phyloP scores from a whole-genome alignment of 2,329 filamentous ascomycete genomes.

The Boeremia exigua region DNA sequence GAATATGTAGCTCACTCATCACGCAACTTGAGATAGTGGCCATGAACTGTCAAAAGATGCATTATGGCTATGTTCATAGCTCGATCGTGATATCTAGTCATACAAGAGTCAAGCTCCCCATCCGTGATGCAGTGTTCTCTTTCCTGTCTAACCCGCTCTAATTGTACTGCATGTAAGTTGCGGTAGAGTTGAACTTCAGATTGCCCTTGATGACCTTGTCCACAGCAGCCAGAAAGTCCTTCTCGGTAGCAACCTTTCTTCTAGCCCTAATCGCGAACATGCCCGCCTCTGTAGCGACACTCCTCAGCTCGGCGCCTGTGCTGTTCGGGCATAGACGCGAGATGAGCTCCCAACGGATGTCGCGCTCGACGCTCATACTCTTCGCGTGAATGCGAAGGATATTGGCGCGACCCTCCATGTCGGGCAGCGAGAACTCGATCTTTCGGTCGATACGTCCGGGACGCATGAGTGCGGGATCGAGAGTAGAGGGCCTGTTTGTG shows the following conservation, averaged over 20 bases:
- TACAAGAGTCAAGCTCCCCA: conserved; percentile 7
- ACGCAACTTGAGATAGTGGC: too few species aligned
- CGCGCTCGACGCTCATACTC: conserved; percentile 98
- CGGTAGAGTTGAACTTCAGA: conserved; percentile 98
- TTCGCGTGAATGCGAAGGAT: conserved; percentile 98
- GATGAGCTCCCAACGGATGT: conserved; percentile 99
- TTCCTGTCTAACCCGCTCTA: conserved; percentile 57
- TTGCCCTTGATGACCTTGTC: conserved; percentile 99
- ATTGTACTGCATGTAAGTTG: conserved; percentile 99
- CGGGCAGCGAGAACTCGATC: conserved; percentile 97
- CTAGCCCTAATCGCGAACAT: conserved; percentile 97
- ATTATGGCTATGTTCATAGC: conserved; percentile 12
- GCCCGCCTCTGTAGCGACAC: conserved; percentile 95
- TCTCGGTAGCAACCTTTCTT: conserved; percentile 97
- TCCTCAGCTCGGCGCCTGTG: conserved; percentile 92
- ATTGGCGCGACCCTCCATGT: conserved; percentile 96
- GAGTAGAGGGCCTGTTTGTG: conserved; percentile 92
- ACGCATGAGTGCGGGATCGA: conserved; percentile 96
- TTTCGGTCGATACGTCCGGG: conserved; percentile 97
- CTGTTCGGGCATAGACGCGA: conserved; percentile 96
- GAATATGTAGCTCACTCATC: too few species aligned
- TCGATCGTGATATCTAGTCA: conserved; percentile 15
- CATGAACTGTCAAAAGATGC: background rate
- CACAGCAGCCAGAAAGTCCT: conserved; percentile 96
- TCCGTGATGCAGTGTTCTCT: background rate